Base-by-base conservation (phyloP, 352 stramenopile species). In the Pythium utonaiense region DNA sequence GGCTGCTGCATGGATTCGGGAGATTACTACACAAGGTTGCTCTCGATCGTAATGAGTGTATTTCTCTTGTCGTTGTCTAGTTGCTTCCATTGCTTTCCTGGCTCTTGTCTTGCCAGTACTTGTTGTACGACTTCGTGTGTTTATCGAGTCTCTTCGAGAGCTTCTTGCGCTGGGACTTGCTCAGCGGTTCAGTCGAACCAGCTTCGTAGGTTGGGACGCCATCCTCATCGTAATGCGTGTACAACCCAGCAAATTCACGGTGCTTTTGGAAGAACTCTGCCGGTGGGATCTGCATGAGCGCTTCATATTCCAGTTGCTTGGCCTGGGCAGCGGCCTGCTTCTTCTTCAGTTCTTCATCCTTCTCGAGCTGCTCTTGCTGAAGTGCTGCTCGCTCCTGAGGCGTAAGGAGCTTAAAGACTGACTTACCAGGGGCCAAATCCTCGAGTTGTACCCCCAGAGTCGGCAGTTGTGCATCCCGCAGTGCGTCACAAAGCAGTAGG, bases 161-260 rank as follows among this genome's bases (percentile, higher is more conserved):
- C 56, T 94, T 94, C 58, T 94, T 94, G 48, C 69, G 66, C 69
- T 88, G 78, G 13, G 70, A 89, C 47, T 94, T 92, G 21, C 69
- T 80, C 24, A 92, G 49, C 19, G 57, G 49, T 31, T 78, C 64
- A n/a, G 66, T 44, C 31, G 71, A 64, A 14, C 56, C 44, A 1
- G 47, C 60, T 22, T 86, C 79, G 17, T 83, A 64, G 13, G 70
- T 81, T 1, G 84, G 84, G 9, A 91, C 69, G 10, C 80, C 80
- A 34, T 85, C 52, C 9, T 65, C 68, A 31, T 89, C 80, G 56
- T 88, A 91, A 8, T 57, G 57, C 3, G 73, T 38, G 33, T 83
- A 91, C 16, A 76, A 74, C n/a, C 65, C 73, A 10, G 50, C 33
- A 57, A 77, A 91, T 57, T 90, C 77, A 0, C 52, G 54, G 8